Base-by-base conservation (phyloP, 768 basidiomycete species). In the Trametes maxima region DNA sequence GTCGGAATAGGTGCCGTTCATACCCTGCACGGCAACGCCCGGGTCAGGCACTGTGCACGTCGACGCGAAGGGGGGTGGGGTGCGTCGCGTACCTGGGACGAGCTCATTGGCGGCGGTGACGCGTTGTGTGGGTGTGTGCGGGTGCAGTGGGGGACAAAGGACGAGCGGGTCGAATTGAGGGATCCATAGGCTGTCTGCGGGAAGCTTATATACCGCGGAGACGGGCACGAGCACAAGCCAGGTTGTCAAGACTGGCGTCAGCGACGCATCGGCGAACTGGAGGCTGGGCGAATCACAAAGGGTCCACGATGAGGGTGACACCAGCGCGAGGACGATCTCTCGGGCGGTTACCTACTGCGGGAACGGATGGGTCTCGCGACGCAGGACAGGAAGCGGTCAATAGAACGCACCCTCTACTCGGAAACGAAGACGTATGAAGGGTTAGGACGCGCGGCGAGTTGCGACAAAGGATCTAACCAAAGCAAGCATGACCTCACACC, bases 241-340 rank as follows among this genome's bases (percentile, higher is more conserved):
- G 16, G 13, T n/a, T 54, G 56, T 46, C 56, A 46, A 57, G 54
- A 49, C 54, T 36, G 54, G 43, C 47, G 49, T 43, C 60, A 56
- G 54, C 61, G 54, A 58, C 57, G 40, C 50, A 47, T 60, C 59
- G 45, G 59, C 53, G 59, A 54, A 60, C 54, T 51, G 36, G 47
- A 28, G 25, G 16, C 17, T 57, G 57, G 40, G 48, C 57, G 48
- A 58, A 58, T 58, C 57, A 58, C 40, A 28, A 44, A 44, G 33
- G 24, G 19, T 36, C 19, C 36, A 50, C 39, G 44, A 53, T 48
- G 40, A n/a, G 19, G 42, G 60, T 50, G 48, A 62, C 61, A 39
- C 61, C 44, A 24, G 37, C 46, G 56, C 47, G 56, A 47, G 57
- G 55, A 24, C 46, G 61, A 62, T 62, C 56, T 33, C 8, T 57